A percentile compares a stretch with the other conserved stretches of the same genome.
These are phyloP conservation scores for Leccinum broughii DNA, from an alignment of 768 basidiomycete genomes.

Conservation along the genomic window DNA sequence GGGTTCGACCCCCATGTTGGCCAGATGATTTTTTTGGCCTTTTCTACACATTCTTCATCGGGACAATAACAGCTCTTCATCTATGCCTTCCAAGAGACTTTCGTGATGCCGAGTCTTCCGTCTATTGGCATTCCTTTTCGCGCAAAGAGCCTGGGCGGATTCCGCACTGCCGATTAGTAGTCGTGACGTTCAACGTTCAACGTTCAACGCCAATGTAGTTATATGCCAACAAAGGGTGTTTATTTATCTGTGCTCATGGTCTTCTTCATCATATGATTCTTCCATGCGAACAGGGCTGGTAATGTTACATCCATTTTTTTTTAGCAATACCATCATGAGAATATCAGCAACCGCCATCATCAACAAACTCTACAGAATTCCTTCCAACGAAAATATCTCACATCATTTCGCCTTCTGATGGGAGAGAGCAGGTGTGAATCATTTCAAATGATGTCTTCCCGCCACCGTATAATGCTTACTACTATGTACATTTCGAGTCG, in stretches of 20 bases:
- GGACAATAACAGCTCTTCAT: background rate
- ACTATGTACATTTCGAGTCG: background rate
- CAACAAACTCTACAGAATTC: background rate
- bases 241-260: background rate
- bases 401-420: background rate
- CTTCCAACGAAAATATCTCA: background rate
- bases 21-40: constrained; percentile 26
- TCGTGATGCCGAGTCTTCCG: background rate
- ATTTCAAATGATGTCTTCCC: background rate
- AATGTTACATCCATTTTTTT: background rate
- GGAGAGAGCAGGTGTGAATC: background rate
- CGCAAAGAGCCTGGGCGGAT: too few relatives aligned
- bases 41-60: background rate
- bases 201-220: too few relatives aligned
- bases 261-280: background rate
- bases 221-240: too few relatives aligned
- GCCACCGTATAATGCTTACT: too few relatives aligned
- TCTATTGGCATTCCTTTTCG: background rate
- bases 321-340: background rate
- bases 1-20: constrained; percentile 81
- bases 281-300: background rate
- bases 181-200: too few relatives aligned
- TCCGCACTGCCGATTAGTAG: too few relatives aligned
- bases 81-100: background rate
- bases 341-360: background rate